Conservation (phyloP, 345 rosid genomes). For the Eucalyptus urophylla region DNA sequence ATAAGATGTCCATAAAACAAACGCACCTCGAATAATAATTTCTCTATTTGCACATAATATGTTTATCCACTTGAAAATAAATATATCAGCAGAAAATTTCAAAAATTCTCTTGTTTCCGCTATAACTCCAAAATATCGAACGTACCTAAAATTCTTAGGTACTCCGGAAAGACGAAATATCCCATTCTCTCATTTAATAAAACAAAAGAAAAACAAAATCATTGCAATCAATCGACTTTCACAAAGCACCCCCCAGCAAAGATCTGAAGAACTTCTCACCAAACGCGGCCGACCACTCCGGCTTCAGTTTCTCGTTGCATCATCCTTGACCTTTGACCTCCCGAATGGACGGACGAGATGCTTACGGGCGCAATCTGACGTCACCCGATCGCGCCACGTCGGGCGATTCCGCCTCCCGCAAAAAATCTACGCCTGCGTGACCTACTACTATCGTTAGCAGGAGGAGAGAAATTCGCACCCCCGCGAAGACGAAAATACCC, state of each 20-base stretch:
- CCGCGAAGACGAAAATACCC: background rate
- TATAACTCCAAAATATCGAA: background rate
- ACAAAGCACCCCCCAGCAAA: background rate
- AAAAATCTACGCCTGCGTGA: background rate
- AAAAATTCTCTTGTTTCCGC: background rate
- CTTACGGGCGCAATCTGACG: background rate
- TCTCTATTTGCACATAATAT: background rate
- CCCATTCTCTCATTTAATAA: background rate
- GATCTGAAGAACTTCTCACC: background rate
- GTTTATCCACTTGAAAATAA: background rate
- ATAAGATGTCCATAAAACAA: background rate
- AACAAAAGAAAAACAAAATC: background rate
- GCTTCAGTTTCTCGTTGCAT: background rate
- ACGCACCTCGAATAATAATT: background rate
- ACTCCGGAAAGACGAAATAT: background rate
- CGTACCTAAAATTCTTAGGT: background rate
- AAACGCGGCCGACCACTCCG: background rate
- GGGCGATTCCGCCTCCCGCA: background rate
- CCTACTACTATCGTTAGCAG: accelerated
- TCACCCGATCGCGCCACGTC: background rate
- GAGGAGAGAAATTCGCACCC: background rate
- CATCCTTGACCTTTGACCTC: background rate
- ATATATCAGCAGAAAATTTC: background rate
- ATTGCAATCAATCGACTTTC: background rate
- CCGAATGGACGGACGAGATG: background rate